Conservation (phyloP, 2,329 filamentous ascomycete species). For the Colletotrichum magnum region DNA sequence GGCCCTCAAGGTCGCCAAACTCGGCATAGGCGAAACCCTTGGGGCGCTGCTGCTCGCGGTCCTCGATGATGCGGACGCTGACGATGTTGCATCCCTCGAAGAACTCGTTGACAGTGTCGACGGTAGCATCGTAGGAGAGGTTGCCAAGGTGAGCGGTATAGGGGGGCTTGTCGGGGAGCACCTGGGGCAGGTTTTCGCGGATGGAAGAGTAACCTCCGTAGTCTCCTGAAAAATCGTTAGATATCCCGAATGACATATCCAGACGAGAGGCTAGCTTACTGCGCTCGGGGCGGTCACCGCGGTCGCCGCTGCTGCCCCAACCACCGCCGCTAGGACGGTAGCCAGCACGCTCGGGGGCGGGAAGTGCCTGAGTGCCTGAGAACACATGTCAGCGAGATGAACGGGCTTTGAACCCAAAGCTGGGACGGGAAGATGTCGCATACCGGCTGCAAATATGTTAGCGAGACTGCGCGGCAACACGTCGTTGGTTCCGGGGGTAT, state of each 20-base stretch:
- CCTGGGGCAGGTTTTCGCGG: conserved; percentile 69
- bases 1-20: conserved; percentile 87
- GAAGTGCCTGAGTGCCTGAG: conserved; percentile 70
- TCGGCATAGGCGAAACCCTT: conserved; percentile 99
- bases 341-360: conserved; percentile 61
- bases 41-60: conserved; percentile 91
- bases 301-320: conserved; percentile 53
- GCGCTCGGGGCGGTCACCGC: conserved; percentile 50
- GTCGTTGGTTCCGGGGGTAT: conserved; percentile 7
- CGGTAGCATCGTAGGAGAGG: conserved; percentile 93
- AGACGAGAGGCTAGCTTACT: conserved; percentile 51
- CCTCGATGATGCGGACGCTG: conserved; percentile 96
- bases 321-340: conserved; percentile 48
- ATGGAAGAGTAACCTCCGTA: conserved; percentile 40
- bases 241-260: background rate
- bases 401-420: background rate
- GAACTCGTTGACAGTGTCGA: conserved; percentile 86
- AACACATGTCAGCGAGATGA: conserved; percentile 21
- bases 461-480: conserved; percentile 34
- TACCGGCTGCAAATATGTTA: conserved; percentile 55
- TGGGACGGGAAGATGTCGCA: conserved; percentile 41
- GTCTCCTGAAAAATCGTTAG: conserved; percentile 32
- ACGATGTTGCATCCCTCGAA: conserved; percentile 88
- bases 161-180: conserved; percentile 89
- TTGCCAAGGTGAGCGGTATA: conserved; percentile 98